Evolutionary conservation across 176 grass and related monocot species (phyloP), one percentile per base, ranked within the genome.

Genomic region (Phoenix roebelenii): DNA sequence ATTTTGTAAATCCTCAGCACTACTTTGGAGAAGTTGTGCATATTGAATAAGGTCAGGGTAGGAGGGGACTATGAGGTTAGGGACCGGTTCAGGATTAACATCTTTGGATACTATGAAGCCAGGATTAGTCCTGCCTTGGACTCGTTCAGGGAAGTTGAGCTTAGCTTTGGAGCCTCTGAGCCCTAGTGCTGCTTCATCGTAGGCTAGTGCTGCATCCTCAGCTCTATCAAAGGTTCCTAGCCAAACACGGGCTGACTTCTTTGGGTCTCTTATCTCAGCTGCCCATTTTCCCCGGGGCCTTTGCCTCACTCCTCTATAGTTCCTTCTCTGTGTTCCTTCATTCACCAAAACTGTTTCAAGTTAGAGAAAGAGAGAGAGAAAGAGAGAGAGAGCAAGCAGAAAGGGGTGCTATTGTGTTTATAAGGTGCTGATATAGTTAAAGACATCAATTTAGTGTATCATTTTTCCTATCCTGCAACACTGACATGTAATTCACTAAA

Each of bases 141-240:
- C 26, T 18, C 29, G 0, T 18, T 16, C 23, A 15, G 72, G 77
- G 59, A 85, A 85, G 77, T 85, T 85, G 73, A 80, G 77, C 73
- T 85, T 85, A 54, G 83, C 83, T 73, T 80, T 85, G 77, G 73
- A 2, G 63, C 83, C 77, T 64, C 64, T 76, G 73, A 85, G 80
- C 16, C 77, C 73, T 30, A 77, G 28, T 16, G 83, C 77, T 4
- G 83, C 77, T 54, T 50, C 77, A 58, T 85, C 83, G 73, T 85
- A 85, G 59, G 83, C 83, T 18, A 77, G 52, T 1, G 83, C 83
- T 22, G 83, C 83, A 44, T 5, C 77, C 73, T 77, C 68, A 29
- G 73, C 83, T 1, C 64, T 85, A 54, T 64, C 59, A 72, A 85
- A 85, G 30, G 83, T 85, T 73, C 77, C 83, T 3, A 85, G 73